Percentiles rank a stretch among this genome's conserved stretches.
phyloP scores from a whole-genome alignment of 768 basidiomycete genomes.

The Rhodotorula kratochvilovae region DNA sequence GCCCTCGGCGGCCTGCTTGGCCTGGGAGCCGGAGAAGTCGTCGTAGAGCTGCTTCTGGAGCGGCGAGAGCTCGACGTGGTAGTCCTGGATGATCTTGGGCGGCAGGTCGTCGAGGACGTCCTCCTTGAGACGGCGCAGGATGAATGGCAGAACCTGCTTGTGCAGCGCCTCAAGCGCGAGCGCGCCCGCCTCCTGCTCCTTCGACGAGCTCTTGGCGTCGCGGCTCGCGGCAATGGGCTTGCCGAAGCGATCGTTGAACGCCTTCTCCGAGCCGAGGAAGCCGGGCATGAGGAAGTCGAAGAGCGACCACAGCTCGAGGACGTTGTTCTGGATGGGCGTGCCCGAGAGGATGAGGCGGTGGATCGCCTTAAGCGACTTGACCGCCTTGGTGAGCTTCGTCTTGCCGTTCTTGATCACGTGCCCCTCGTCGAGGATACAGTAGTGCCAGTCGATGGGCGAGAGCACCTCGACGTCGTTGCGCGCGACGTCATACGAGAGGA shows the following conservation, averaged over 20 bases:
- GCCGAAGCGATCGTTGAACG: constrained; percentile 91
- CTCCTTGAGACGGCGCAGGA: constrained; percentile 92
- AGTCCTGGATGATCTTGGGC: constrained; percentile 99
- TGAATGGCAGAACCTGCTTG: constrained; percentile 98
- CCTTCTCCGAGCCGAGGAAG: constrained; percentile 89
- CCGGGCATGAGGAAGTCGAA: constrained; percentile 99
- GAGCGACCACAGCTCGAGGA: constrained; percentile 93
- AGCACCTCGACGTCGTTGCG: constrained; percentile 83
- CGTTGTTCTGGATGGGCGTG: constrained; percentile 98
- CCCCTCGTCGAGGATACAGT: constrained; percentile 95
- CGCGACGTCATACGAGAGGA: constrained; percentile 96
- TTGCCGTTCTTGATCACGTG: constrained; percentile 99
- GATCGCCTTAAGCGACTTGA: constrained; percentile 81
- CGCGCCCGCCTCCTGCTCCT: constrained; percentile 89
- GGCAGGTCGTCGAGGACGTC: constrained; percentile 92
- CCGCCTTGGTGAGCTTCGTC: constrained; percentile 93
- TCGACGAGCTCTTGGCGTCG: constrained; percentile 77
- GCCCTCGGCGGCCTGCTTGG: constrained; percentile 53
- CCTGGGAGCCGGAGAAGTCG: constrained; percentile 76
- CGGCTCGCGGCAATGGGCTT: constrained; percentile 92
- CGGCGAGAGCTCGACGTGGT: constrained; percentile 94
- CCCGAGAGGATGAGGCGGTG: constrained; percentile 93
- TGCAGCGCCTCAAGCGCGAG: constrained; percentile 91
- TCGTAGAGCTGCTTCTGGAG: constrained; percentile 92
- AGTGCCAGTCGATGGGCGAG: constrained; percentile 75